A percentile compares a stretch with the other conserved stretches of the same genome.
Evolutionary conservation across 192 early-diverging fungal species (phyloP).

Genomic region (Coemansia sp.): DNA sequence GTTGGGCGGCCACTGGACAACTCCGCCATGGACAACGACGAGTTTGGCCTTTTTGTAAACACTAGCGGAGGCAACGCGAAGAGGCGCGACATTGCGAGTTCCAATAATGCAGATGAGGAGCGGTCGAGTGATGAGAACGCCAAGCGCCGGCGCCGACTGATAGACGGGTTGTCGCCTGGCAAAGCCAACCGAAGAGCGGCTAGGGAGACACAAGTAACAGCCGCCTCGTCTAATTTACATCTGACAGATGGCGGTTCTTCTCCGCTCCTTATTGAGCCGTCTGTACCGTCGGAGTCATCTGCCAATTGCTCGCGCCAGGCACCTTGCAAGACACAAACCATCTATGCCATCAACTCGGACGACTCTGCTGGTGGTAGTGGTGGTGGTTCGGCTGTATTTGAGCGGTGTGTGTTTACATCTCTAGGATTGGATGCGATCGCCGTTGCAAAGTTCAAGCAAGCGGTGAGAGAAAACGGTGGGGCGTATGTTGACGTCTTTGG

Average conservation of each 20-base stretch:
- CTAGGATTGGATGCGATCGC: conserved; percentile 18
- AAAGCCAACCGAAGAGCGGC: neutral
- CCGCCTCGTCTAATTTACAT: neutral
- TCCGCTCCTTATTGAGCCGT: conserved; percentile 13
- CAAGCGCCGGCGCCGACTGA: neutral
- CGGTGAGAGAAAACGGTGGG: conserved; percentile 27
- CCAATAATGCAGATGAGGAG: neutral
- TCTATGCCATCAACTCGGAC: neutral
- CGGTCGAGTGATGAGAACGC: neutral
- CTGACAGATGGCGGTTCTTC: neutral
- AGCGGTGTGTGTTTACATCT: conserved; percentile 33
- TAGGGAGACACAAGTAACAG: neutral
- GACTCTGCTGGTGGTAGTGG: neutral
- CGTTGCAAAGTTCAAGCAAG: conserved; percentile 14
- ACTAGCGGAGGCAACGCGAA: neutral
- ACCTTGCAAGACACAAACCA: neutral
- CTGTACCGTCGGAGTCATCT: neutral
- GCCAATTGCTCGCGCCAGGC: neutral
- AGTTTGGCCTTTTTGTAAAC: neutral
- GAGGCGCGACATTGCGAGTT: neutral
- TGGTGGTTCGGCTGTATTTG: conserved; percentile 13
- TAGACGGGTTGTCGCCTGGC: neutral
- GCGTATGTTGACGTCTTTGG: conserved; percentile 15
- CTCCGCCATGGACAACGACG: conserved; percentile 7
- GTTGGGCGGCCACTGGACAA: conserved; percentile 12